Percentiles rank a stretch among this genome's conserved stretches.
These are phyloP conservation scores for Lobosporangium transversale DNA, from an alignment of 192 early-diverging fungal genomes.

Conservation along the genomic window DNA sequence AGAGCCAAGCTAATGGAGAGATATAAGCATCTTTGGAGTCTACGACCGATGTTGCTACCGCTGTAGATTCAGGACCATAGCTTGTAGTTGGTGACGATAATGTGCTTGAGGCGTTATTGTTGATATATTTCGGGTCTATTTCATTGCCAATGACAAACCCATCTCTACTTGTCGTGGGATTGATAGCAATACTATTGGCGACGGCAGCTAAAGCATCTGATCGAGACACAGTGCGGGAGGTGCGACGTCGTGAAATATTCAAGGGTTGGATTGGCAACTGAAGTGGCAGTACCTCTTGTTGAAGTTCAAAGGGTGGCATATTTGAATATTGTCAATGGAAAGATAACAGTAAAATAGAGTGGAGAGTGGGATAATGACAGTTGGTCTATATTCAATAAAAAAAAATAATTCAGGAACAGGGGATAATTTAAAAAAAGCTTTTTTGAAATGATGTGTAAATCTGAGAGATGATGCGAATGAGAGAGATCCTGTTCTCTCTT, in stretches of 20 bases:
- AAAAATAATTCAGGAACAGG: too few relatives aligned
- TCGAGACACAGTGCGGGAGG: slow-evolving; percentile 14
- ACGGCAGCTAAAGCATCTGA: slow-evolving; percentile 7
- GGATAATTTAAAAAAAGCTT: too few relatives aligned
- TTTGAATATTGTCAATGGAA: background rate
- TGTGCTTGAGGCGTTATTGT: too few relatives aligned
- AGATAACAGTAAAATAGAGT: background rate
- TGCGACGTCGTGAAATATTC: slow-evolving; percentile 24
- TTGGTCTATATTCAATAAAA: too few relatives aligned
- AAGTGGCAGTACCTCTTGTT: slow-evolving; percentile 39
- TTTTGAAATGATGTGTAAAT: too few relatives aligned
- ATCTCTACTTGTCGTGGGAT: background rate
- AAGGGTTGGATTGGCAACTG: slow-evolving; percentile 39
- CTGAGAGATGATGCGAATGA: background rate
- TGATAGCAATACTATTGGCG: background rate
- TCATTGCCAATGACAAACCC: background rate
- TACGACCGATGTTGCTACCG: background rate
- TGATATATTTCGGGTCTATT: too few relatives aligned
- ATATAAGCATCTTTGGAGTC: slow-evolving; percentile 1
- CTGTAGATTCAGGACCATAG: too few relatives aligned
- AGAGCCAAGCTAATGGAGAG: slow-evolving; percentile 38
- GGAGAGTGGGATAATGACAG: background rate
- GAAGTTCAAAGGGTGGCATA: slow-evolving; percentile 29
- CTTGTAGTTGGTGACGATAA: too few relatives aligned
- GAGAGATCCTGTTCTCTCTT: too few relatives aligned